phyloP scores from a whole-genome alignment of 2,329 filamentous ascomycete species.

The Blumeria hordei region DNA sequence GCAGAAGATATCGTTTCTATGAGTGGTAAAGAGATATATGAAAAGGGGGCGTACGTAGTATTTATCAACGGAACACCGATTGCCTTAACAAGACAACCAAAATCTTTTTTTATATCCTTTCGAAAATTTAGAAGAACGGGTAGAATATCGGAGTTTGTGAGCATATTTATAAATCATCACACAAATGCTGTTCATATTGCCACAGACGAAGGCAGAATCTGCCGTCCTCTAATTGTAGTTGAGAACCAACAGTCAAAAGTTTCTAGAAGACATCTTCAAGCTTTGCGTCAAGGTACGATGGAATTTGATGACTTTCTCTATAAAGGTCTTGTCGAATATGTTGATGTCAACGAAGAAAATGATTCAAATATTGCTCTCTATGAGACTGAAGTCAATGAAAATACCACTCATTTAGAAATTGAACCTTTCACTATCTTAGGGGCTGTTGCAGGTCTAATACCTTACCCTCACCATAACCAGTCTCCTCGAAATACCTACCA shows the following conservation, averaged over 20 bases:
- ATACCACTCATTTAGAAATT: conserved; percentile 87
- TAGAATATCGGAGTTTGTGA: conserved; percentile 85
- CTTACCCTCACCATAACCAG: conserved; percentile 96
- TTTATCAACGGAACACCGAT: conserved; percentile 91
- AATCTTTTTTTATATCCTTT: conserved; percentile 66
- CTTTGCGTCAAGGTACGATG: conserved; percentile 60
- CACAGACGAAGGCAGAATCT: conserved; percentile 91
- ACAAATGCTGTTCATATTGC: conserved; percentile 83
- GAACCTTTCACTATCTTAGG: conserved; percentile 94
- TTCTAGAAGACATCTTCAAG: conserved; percentile 50
- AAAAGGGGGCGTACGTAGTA: conserved; percentile 63
- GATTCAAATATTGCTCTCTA: conserved; percentile 83
- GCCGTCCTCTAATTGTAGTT: conserved; percentile 84
- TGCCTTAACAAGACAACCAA: conserved; percentile 65
- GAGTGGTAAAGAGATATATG: conserved; percentile 69
- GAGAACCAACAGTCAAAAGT: conserved; percentile 70
- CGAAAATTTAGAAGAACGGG: conserved; percentile 71
- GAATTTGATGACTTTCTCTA: conserved; percentile 88
- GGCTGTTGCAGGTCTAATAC: conserved; percentile 85
- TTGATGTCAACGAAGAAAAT: conserved; percentile 97
- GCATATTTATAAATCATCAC: conserved; percentile 86
- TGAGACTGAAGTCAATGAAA: conserved; percentile 58
- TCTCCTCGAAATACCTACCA: conserved; percentile 97
- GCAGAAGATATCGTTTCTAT: conserved; percentile 61
- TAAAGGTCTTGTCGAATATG: conserved; percentile 77